A percentile compares a stretch with the other conserved stretches of the same genome.
These are phyloP conservation scores for Celoporthe dispersa DNA, from an alignment of 2,329 filamentous ascomycete genomes.

Conservation along the genomic window DNA sequence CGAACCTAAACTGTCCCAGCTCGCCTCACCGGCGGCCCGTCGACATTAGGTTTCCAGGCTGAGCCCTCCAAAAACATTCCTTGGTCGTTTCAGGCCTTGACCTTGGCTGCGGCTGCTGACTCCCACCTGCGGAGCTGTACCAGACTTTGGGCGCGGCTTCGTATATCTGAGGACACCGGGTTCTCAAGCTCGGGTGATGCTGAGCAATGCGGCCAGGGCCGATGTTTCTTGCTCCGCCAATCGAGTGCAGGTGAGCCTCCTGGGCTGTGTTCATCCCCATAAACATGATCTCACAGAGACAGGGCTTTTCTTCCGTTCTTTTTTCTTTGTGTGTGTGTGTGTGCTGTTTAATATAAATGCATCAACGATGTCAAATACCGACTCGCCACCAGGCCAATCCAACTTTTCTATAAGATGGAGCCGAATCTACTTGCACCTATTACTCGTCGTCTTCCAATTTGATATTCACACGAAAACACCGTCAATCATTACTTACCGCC, in stretches of 20 bases:
- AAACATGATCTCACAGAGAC: neutral
- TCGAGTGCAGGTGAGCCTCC: neutral
- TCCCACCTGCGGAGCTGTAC: neutral
- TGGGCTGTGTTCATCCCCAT: neutral
- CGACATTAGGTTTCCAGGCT: neutral
- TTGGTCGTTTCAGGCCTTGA: neutral
- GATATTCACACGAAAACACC: neutral
- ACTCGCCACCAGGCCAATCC: neutral
- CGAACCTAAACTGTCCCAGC: neutral
- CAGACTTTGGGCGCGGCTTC: neutral
- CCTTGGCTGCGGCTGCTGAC: neutral
- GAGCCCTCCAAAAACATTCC: neutral
- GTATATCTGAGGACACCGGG: neutral
- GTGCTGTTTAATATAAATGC: neutral
- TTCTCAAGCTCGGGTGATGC: neutral
- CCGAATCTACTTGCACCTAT: neutral
- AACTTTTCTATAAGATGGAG: neutral
- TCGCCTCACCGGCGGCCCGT: neutral
- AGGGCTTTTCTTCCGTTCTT: too few species aligned
- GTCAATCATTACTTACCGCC: neutral
- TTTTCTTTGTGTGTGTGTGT: too few species aligned
- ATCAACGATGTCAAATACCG: neutral
- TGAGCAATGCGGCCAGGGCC: neutral
- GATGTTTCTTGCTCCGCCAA: neutral
- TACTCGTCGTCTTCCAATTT: neutral